Conservation (phyloP, 2,329 filamentous ascomycete species). For the Aspergillus viridinutans region DNA sequence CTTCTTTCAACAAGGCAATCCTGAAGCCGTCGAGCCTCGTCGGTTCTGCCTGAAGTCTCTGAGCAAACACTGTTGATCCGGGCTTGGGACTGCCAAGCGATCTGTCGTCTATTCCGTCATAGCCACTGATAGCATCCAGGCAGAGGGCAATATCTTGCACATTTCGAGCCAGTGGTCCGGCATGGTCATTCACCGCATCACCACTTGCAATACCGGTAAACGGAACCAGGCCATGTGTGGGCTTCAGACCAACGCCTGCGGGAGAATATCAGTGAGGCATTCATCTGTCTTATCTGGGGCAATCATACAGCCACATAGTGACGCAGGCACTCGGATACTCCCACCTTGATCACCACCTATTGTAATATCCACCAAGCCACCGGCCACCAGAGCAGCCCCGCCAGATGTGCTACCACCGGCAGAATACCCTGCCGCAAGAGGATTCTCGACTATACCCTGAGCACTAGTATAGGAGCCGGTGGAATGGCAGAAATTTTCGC, state of each 20-base stretch:
- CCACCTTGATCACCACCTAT: constrained; percentile 33
- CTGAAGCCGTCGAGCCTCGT: constrained; percentile 18
- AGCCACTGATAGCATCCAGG: constrained; percentile 46
- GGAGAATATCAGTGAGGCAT: background rate
- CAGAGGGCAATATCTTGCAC: constrained; percentile 41
- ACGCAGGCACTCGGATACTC: constrained; percentile 34
- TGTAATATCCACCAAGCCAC: constrained; percentile 24
- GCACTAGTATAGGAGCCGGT: constrained; percentile 28
- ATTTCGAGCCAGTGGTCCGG: constrained; percentile 42
- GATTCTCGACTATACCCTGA: constrained; percentile 26
- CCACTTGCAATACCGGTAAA: constrained; percentile 49
- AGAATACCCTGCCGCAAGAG: constrained; percentile 25
- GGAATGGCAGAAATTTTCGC: constrained; percentile 50
- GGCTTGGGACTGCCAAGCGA: constrained; percentile 29
- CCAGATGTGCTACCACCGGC: constrained; percentile 28
- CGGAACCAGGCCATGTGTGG: constrained; percentile 50
- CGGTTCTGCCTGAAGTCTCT: constrained; percentile 4
- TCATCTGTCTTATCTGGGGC: background rate
- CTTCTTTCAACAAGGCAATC: constrained; percentile 46
- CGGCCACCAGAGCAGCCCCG: constrained; percentile 24
- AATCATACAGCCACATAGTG: constrained; percentile 38
- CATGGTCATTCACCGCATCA: constrained; percentile 51
- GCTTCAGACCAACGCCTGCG: constrained; percentile 46
- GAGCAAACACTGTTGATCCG: constrained; percentile 18
- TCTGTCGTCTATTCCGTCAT: constrained; percentile 48